These are phyloP conservation scores for Sarocladium strictum DNA, from an alignment of 2,329 filamentous ascomycete genomes.

Conservation along the genomic window DNA sequence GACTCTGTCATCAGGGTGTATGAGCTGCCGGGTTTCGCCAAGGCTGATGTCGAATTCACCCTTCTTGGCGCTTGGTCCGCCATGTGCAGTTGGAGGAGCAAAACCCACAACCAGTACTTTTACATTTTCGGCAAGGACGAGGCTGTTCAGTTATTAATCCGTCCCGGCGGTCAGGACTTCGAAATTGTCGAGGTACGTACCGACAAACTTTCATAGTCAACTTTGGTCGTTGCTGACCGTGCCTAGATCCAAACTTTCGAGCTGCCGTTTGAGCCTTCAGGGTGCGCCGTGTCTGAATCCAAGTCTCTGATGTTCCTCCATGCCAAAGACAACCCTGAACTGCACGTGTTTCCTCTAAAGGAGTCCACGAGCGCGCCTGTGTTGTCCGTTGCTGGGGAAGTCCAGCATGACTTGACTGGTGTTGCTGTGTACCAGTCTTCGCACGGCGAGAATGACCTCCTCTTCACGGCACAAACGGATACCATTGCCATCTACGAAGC, in stretches of 20 bases:
- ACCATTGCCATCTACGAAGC: conserved; percentile 32
- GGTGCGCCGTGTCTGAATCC: conserved; percentile 33
- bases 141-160: conserved; percentile 31
- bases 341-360: conserved; percentile 32
- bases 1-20: conserved; percentile 36
- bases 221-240: conserved; percentile 2
- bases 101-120: conserved; percentile 34
- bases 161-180: conserved; percentile 18
- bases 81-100: conserved; percentile 37
- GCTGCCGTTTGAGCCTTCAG: conserved; percentile 33
- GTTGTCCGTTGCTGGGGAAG: conserved; percentile 29
- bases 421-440: conserved; percentile 33
- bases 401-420: conserved; percentile 32
- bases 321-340: conserved; percentile 27
- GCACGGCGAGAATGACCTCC: conserved; percentile 25
- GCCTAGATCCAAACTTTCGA: conserved; percentile 36
- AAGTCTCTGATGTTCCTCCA: conserved; percentile 33
- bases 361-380: conserved; percentile 32
- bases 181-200: conserved; percentile 31
- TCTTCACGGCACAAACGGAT: conserved; percentile 34
- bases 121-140: conserved; percentile 39
- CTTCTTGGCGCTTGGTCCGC: conserved; percentile 41
- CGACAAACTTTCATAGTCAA: not conserved
- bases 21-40: conserved; percentile 24
- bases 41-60: conserved; percentile 24